Evolutionary conservation across 768 basidiomycete species (phyloP).

Genomic region (Xerocomellus amylosporus): DNA sequence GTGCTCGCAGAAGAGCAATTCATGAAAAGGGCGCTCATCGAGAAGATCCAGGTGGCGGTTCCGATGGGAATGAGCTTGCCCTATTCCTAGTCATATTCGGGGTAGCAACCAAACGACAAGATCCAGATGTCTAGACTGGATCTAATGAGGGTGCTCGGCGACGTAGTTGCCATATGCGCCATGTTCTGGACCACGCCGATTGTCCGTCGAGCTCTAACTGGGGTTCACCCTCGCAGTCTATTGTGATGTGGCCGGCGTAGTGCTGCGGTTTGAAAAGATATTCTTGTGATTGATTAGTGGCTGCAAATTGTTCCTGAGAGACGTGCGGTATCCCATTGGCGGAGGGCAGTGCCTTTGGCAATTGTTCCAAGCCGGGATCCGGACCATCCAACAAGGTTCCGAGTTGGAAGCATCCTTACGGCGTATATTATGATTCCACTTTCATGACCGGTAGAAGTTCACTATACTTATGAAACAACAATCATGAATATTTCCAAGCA

Average conservation of each 20-base stretch:
- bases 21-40: conserved; percentile 91
- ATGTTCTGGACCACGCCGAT: conserved; percentile 30
- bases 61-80: conserved; percentile 46
- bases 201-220: conserved; percentile 20
- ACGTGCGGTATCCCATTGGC: conserved; percentile 20
- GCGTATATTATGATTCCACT: conserved; percentile 16
- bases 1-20: conserved; percentile 94
- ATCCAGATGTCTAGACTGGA: conserved; percentile 25
- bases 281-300: conserved; percentile 29
- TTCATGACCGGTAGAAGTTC: conserved; percentile 27
- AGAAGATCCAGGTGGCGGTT: conserved; percentile 75
- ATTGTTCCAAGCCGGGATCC: conserved; percentile 31
- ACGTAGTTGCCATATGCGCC: conserved; percentile 37
- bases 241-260: conserved; percentile 12
- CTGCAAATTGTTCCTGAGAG: conserved; percentile 28
- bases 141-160: conserved; percentile 34
- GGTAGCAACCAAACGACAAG: conserved; percentile 27
- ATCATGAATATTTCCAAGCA: conserved; percentile 17
- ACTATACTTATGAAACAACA: conserved; percentile 17
- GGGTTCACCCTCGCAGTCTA: conserved; percentile 20
- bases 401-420: conserved; percentile 22
- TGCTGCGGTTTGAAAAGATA: conserved; percentile 22
- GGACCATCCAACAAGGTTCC: conserved; percentile 33
- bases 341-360: conserved; percentile 29
- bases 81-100: conserved; percentile 41